These are phyloP conservation scores for Graphilbum ipis-grandicollis DNA, from an alignment of 2,329 filamentous ascomycete genomes.

Conservation along the genomic window DNA sequence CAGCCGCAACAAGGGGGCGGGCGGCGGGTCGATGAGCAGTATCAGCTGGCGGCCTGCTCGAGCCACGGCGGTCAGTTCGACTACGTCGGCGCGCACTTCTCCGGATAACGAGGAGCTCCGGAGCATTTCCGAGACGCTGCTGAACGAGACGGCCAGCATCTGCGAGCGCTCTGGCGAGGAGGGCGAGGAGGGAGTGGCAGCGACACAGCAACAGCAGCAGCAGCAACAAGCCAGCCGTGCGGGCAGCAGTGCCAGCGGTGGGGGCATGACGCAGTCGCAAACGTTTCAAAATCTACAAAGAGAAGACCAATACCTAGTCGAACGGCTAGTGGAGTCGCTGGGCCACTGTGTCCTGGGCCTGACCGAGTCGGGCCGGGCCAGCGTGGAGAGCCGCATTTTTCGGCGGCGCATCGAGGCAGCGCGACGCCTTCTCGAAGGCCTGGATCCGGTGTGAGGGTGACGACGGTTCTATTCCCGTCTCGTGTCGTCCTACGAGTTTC, in stretches of 20 bases:
- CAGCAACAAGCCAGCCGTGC: no score
- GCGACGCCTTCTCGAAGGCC: slow-evolving; percentile 53
- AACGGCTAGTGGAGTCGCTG: slow-evolving; percentile 40
- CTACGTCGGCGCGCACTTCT: slow-evolving; percentile 1
- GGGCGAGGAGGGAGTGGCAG: no score
- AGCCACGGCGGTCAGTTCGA: background rate
- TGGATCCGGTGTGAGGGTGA: slow-evolving; percentile 19
- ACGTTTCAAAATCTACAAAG: slow-evolving; percentile 29
- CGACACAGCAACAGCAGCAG: no score
- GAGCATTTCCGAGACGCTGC: slow-evolving; percentile 28
- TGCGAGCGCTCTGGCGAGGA: no score
- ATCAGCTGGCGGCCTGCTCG: background rate
- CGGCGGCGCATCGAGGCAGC: slow-evolving; percentile 60
- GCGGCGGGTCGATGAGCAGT: slow-evolving; percentile 1
- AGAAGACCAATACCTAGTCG: slow-evolving; percentile 43
- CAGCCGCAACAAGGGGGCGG: slow-evolving; percentile 8
- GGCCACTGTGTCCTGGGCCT: slow-evolving; percentile 43
- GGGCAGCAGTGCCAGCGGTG: background rate
- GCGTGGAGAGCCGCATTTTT: slow-evolving; percentile 44
- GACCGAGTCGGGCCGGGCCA: slow-evolving; percentile 33
- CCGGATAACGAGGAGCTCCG: slow-evolving; percentile 28
- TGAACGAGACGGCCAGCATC: slow-evolving; percentile 28
- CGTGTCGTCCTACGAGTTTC: no score
- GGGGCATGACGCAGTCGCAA: slow-evolving; percentile 1
- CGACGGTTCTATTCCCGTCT: no score